These are phyloP conservation scores for Populus tomentosa DNA, from an alignment of 441 rosid species.

Conservation along the genomic window DNA sequence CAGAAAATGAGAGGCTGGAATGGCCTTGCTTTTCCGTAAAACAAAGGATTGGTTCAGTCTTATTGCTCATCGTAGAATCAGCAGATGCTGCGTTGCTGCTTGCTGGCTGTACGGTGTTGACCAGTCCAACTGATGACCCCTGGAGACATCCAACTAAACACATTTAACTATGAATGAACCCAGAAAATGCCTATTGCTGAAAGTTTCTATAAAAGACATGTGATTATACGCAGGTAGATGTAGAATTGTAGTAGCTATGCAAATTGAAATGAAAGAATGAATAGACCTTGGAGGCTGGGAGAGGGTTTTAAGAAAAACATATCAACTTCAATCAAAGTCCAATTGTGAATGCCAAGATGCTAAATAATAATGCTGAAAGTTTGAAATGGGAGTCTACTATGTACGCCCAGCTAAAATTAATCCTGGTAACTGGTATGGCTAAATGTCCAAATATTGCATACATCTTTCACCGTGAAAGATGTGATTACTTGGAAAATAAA, in stretches of 20 bases:
- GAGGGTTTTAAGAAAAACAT: background rate
- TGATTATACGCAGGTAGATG: background rate
- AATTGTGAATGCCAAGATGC: background rate
- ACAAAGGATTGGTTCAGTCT: constrained; percentile 84
- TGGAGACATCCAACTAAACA: constrained; percentile 23
- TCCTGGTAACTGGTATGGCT: background rate
- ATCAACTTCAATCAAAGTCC: background rate
- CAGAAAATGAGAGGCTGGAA: constrained; percentile 88
- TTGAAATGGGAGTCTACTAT: background rate
- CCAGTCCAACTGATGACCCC: constrained; percentile 55
- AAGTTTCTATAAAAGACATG: background rate
- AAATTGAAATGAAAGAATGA: background rate
- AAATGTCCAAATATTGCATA: background rate
- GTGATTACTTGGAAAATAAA: background rate
- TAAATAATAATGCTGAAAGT: background rate
- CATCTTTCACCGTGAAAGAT: background rate
- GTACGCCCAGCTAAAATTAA: background rate
- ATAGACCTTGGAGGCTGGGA: background rate
- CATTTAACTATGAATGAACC: background rate
- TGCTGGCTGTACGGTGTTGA: constrained; percentile 56
- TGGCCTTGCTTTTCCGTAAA: constrained; percentile 46
- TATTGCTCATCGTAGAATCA: constrained; percentile 71
- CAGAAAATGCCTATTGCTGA: background rate
- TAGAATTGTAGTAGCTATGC: background rate
- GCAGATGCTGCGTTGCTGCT: constrained; percentile 76